Base-by-base conservation (phyloP, 306 rosid genomes). In the Castanopsis chinensis region DNA sequence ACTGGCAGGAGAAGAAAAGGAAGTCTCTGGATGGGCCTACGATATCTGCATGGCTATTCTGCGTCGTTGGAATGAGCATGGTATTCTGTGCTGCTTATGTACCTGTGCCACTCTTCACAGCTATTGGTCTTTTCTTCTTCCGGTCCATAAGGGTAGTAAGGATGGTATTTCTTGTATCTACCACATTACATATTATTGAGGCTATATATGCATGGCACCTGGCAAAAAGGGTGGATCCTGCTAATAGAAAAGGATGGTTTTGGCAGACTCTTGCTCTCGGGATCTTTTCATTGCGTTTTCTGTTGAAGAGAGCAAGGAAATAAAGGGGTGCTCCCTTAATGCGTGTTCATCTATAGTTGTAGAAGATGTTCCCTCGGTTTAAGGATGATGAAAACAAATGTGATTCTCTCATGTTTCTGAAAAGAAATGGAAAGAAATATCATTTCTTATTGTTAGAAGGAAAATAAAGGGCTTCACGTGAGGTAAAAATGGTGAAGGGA, bases 201-300 rank as follows among this genome's bases (percentile, higher is more conserved):
- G 94, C 90, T 64, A 21, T 82, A 32, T 92, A 90, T 75, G 93
- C 97, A 11, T 90, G 97, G 97, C 55, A 77, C 78, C 77, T 95
- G 74, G 96, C 98, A 13, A 86, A 84, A 79, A 88, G 87, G 83
- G 91, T 93, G 10, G 99, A 95, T 85, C 97, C 93, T 64, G 75
- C 84, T 43, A 91, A 95, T 74, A 77, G 93, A 69, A 88, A 74
- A 61, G 93, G 91, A 73, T 91, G 99, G 99, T 90, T 95, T 80
- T 93, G 94, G 99, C 97, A 90, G 83, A 95, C 97, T 27, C 82
- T 89, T 59, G 92, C 64, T 28, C 86, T 90, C 3, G 98, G 98
- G 17, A 0, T 77, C 17, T 95, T 95, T 79, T 95, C 98, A 0
- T 85, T 91, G 91, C 96, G 99, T 59, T 83, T 89, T 37, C 83